Conservation (phyloP, 73 alveolate species). For the Blepharisma japonicum region DNA sequence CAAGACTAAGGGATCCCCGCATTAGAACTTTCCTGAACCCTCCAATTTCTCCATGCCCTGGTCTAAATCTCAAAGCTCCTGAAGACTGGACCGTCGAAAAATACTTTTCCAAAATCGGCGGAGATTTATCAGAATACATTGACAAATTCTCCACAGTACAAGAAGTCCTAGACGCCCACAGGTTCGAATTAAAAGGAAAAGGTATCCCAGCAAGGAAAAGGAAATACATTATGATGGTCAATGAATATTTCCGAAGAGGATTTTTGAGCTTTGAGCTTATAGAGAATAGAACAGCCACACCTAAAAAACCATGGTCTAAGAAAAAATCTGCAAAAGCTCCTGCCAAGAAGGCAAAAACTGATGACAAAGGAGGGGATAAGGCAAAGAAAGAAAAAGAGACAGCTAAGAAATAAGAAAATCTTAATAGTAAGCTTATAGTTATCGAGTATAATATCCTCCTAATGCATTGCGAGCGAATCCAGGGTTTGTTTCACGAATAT, state of each 20-base stretch:
- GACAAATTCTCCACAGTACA: conserved; percentile 58
- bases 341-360: background rate
- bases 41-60: conserved; percentile 60
- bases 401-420: background rate
- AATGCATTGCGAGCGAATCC: conserved; percentile 18
- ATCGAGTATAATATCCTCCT: conserved; percentile 27
- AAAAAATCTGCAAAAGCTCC: background rate
- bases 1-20: conserved; percentile 23
- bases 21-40: conserved; percentile 27
- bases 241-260: conserved; percentile 26
- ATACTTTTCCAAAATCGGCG: conserved; percentile 51
- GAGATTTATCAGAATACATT: conserved; percentile 60
- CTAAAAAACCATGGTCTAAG: background rate
- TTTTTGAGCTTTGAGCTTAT: conserved; percentile 21
- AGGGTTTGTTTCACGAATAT: conserved; percentile 19
- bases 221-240: conserved; percentile 21
- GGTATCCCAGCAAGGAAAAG: conserved; percentile 22
- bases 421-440: background rate
- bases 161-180: conserved; percentile 41
- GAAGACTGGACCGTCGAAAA: conserved; percentile 46
- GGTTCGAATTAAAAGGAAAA: conserved; percentile 28
- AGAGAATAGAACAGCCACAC: conserved; percentile 33
- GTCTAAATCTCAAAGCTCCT: conserved; percentile 34
- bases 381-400: background rate
- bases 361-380: background rate